Conservation (phyloP, 1,284 basidiomycete genomes). For the Ustilago sp. region DNA sequence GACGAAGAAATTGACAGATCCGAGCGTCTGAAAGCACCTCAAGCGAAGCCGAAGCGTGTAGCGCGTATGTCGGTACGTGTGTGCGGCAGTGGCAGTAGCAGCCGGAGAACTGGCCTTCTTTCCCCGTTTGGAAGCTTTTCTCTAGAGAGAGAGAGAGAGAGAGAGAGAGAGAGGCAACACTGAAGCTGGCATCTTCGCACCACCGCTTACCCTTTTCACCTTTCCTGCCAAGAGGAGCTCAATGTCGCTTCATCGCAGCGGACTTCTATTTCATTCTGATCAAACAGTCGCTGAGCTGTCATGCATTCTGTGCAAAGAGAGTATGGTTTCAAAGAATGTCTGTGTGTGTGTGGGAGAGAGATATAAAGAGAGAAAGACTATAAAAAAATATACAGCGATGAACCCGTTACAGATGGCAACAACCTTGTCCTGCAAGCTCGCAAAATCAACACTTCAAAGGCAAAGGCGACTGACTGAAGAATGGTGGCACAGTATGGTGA, state of each 20-base stretch:
- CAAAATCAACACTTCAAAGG: background rate
- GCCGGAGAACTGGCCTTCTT: too few species aligned
- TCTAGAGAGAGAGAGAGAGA: too few species aligned
- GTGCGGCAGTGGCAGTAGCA: background rate
- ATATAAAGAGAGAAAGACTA: background rate
- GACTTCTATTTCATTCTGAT: too few species aligned
- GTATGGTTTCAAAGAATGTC: constrained; percentile 11
- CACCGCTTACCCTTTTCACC: too few species aligned
- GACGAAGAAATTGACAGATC: background rate
- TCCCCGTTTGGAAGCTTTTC: too few species aligned
- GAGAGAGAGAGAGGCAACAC: too few species aligned
- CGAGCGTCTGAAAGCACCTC: constrained; percentile 3
- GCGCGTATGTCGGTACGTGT: constrained; percentile 1
- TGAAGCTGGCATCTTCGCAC: too few species aligned
- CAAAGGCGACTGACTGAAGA: background rate
- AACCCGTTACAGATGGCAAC: constrained; percentile 24
- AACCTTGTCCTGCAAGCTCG: constrained; percentile 13
- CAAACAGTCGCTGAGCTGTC: too few species aligned
- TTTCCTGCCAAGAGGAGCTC: too few species aligned
- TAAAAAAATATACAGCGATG: constrained; percentile 27
- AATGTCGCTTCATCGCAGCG: too few species aligned
- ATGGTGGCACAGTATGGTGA: constrained; percentile 3
- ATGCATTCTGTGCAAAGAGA: constrained; percentile 7
- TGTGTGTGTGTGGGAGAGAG: constrained; percentile 1
- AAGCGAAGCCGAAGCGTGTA: constrained; percentile 6